Evolutionary conservation across 31 red algal species (phyloP), one percentile per base, ranked within the genome.

Genomic region (Pterothamnion heteromorphum): DNA sequence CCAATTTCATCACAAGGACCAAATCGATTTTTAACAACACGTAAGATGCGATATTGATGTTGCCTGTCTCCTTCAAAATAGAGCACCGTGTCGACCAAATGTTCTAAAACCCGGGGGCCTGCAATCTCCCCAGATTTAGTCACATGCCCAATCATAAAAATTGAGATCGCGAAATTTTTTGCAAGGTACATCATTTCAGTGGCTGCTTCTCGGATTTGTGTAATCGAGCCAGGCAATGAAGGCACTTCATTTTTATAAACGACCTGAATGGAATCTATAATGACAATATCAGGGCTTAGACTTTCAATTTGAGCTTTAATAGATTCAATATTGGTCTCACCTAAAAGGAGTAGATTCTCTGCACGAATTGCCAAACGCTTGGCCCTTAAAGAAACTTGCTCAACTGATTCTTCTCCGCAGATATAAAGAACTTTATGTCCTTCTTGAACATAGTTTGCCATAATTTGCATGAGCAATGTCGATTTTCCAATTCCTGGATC

Each of bases 21-120:
- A 93, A 94, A 94, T 3, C 93, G 86, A 91, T 94, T 94, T 88
- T 94, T 94, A 27, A 86, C 38, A 43, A 43, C 38, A 38, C 93
- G 90, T 76, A 94, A 57, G 37, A 93, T 57, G 30, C 93, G 86
- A 86, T 91, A 92, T n/a, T 27, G 43, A 51, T 35, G 18, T 57
- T 28, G 35, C 51, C 35, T 36, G 36, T 94, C 93, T 24, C 89
- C 89, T 41, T 94, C 86, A 35, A 94, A 92, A 36, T 84, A 92
- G 22, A 82, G 83, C 58, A 81, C 64, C 21, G 91, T 57, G 85
- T 94, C 93, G 22, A 94, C 91, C 83, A 94, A 93, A 91, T 94
- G 93, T 74, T 94, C 93, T 14, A 94, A 21, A 34, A 94, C 93
- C 84, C 80, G 57, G 3, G 93, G 93, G 57, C 93, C 93, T 22